Base-by-base conservation (phyloP, 2,329 filamentous ascomycete species). In the Alternaria viburni region DNA sequence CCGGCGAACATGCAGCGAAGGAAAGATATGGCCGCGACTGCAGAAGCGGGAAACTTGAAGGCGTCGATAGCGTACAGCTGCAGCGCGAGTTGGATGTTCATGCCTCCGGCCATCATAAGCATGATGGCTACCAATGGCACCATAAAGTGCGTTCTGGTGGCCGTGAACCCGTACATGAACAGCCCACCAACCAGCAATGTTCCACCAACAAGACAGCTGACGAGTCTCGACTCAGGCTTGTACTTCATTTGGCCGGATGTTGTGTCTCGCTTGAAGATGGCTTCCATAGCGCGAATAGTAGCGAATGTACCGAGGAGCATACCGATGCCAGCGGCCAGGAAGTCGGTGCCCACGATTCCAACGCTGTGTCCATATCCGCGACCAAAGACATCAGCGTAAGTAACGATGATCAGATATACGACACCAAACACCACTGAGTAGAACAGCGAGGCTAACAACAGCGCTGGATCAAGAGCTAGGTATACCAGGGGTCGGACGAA, bases 101-200 rank as follows among this genome's bases (percentile, higher is more conserved):
- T 62, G 30, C 32, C 41, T 23, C 65, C 65, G 12, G 41, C 43
- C 11, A 59, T 43, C 30, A 67, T 59, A 4, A 67, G 56, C 11
- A 56, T 51, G 17, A 59, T 56, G 6, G 62, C 65, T 32, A 62
- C 47, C 4, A 67, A 28, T 19, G 65, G 62, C 44, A 67, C 58
- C 23, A 67, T 67, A 43, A 60, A 67, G 43, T 67, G 62, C 15
- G 62, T 57, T 41, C 41, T 54, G 10, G 59, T 28, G 6, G 65
- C 65, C 4, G 65, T 59, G 41, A 67, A 67, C 2, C 65, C 65
- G 25, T 67, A 67, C 54, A 67, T 65, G 55, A 67, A 67, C 5
- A 67, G 44, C 9, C 65, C 65, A 32, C 65, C 58, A 15, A 60
- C 28, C 9, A 49, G 32, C 13, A 67, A 47, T 19, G 41, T 43